A percentile compares a stretch with the other conserved stretches of the same genome.
These are phyloP conservation scores for Cyberlindnera maclurae DNA, from an alignment of 805 yeast genomes.

Conservation along the genomic window DNA sequence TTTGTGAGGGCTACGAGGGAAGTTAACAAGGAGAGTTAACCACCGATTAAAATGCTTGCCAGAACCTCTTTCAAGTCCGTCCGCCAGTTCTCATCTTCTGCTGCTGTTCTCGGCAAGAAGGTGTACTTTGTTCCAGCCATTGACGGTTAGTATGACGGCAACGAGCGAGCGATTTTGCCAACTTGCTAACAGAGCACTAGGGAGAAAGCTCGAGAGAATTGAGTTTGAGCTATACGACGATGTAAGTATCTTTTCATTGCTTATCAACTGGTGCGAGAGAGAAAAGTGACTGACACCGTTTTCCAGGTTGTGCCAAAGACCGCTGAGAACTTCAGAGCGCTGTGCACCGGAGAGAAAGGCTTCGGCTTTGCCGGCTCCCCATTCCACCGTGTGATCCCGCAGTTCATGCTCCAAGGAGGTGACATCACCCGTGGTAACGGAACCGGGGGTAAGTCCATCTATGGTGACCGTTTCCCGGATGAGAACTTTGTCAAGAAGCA, in stretches of 20 bases:
- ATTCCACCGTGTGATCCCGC: conserved; percentile 92
- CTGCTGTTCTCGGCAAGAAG: conserved; percentile 35
- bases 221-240: conserved; percentile 28
- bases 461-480: conserved; percentile 56
- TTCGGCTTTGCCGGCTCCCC: conserved; percentile 78
- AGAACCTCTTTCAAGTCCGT: conserved; percentile 9
- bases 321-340: conserved; percentile 73
- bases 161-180: not conserved
- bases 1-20: too few relatives aligned
- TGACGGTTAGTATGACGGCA: conserved; percentile 29
- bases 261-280: not conserved
- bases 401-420: conserved; percentile 96
- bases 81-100: conserved; percentile 20
- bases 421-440: conserved; percentile 85
- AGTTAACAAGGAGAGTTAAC: too few relatives aligned
- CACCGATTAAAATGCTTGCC: conserved; percentile 11
- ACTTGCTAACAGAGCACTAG: conserved; percentile 5
- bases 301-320: conserved; percentile 57
- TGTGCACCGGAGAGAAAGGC: conserved; percentile 71
- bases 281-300: not conserved
- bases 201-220: conserved; percentile 35
- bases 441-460: conserved; percentile 86
- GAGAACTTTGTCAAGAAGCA: conserved; percentile 67
- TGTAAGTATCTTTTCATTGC: conserved; percentile 7
- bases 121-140: conserved; percentile 51